A percentile compares a stretch with the other conserved stretches of the same genome.
These are phyloP conservation scores for Pontederia crassipes DNA, from an alignment of 176 grass and related monocot genomes.

Conservation along the genomic window DNA sequence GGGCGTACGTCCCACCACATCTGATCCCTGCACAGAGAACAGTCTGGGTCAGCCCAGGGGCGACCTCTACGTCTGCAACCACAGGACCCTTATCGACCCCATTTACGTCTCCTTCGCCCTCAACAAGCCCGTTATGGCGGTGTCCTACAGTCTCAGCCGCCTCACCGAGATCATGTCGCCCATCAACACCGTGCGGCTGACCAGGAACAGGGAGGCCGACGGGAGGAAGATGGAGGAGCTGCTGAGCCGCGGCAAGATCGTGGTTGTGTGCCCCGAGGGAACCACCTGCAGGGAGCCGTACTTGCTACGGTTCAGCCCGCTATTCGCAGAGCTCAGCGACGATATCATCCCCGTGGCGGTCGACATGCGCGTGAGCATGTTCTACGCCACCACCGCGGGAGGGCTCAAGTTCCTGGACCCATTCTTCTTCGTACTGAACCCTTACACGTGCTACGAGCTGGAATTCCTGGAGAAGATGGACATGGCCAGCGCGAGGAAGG, in stretches of 20 bases:
- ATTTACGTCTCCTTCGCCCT: conserved; percentile 51
- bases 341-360: conserved; percentile 48
- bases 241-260: conserved; percentile 25
- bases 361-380: conserved; percentile 43
- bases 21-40: neutral
- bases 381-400: conserved; percentile 57
- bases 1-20: neutral
- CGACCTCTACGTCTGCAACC: conserved; percentile 60
- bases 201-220: conserved; percentile 28
- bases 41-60: neutral
- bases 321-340: conserved; percentile 53
- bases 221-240: conserved; percentile 23
- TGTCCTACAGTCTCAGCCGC: conserved; percentile 51
- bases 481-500: conserved; percentile 5
- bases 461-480: conserved; percentile 40
- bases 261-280: conserved; percentile 64
- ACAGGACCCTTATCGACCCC: conserved; percentile 70
- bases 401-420: conserved; percentile 65
- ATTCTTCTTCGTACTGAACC: conserved; percentile 53
- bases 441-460: conserved; percentile 37
- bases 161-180: conserved; percentile 49
- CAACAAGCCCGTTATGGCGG: conserved; percentile 35
- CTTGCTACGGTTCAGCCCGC: conserved; percentile 62
- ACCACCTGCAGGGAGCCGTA: conserved; percentile 72
- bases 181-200: conserved; percentile 41